phyloP scores from a whole-genome alignment of 257 asterid genomes.

The Capsicum chinense region DNA sequence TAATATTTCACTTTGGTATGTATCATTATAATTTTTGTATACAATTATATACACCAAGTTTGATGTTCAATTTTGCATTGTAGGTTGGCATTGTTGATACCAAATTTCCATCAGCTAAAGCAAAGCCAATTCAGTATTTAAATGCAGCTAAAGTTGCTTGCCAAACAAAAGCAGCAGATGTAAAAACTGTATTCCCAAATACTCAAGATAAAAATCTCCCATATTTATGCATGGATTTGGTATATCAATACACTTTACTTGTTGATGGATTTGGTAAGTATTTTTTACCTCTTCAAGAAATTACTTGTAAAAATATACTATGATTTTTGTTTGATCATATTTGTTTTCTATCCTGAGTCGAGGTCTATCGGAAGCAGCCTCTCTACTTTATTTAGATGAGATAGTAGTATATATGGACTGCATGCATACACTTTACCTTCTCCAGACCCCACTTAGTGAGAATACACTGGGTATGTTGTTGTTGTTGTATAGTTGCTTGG shows the following conservation, averaged over 20 bases:
- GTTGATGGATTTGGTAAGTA: conserved; percentile 55
- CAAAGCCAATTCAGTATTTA: conserved; percentile 41
- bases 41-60: not conserved
- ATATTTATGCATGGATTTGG: conserved; percentile 58
- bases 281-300: too few relatives aligned
- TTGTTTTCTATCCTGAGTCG: too few relatives aligned
- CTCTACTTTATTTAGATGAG: too few relatives aligned
- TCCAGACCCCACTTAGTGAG: too few relatives aligned
- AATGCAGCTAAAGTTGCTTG: conserved; percentile 57
- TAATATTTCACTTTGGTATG: too few relatives aligned
- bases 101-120: conserved; percentile 17
- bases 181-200: conserved; percentile 34
- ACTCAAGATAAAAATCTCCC: conserved; percentile 40
- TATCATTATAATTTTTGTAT: not conserved
- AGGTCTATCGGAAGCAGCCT: too few relatives aligned
- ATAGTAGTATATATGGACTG: too few relatives aligned
- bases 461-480: too few relatives aligned
- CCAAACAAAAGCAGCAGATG: conserved; percentile 28
- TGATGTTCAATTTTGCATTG: not conserved
- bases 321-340: too few relatives aligned
- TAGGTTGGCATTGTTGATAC: conserved; percentile 43
- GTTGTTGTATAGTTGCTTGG: too few relatives aligned
- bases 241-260: conserved; percentile 52
- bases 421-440: too few relatives aligned
- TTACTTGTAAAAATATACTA: too few relatives aligned